These are phyloP conservation scores for Jacaranda copaia DNA, from an alignment of 257 asterid species.

Conservation along the genomic window DNA sequence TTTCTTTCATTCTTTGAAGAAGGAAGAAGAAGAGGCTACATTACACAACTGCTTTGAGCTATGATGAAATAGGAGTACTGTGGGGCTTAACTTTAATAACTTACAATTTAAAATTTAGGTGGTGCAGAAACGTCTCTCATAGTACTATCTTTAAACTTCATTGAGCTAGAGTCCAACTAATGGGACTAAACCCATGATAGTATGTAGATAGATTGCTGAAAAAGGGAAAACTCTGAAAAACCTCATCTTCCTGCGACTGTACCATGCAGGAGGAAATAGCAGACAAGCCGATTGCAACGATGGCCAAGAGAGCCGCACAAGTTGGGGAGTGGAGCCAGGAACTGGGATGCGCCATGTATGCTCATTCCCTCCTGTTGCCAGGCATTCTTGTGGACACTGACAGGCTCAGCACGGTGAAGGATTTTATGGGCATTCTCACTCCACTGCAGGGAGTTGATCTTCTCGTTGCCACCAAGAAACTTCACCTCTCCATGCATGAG, in stretches of 20 bases:
- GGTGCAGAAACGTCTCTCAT: too few species aligned
- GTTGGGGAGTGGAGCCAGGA: conserved; percentile 37
- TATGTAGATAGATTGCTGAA: neutral
- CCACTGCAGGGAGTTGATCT: conserved; percentile 49
- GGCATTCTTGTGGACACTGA: conserved; percentile 44
- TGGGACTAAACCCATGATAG: too few species aligned
- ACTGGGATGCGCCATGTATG: conserved; percentile 36
- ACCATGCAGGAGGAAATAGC: conserved; percentile 47
- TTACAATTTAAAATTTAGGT: too few species aligned
- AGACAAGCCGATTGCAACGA: conserved; percentile 40
- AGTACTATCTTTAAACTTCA: too few species aligned
- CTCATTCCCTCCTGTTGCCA: conserved; percentile 34
- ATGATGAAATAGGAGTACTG: too few species aligned
- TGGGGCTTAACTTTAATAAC: too few species aligned
- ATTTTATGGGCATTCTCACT: conserved; percentile 45
- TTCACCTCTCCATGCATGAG: conserved; percentile 55
- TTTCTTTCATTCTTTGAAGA: neutral
- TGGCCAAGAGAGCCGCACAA: conserved; percentile 30
- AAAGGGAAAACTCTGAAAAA: too few species aligned
- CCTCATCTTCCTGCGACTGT: neutral
- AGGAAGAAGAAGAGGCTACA: neutral
- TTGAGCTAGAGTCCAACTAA: too few species aligned
- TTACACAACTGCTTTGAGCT: too few species aligned
- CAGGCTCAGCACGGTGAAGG: conserved; percentile 45
- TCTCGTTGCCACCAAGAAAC: conserved; percentile 51